Percentiles rank a stretch among this genome's conserved stretches.
Evolutionary conservation across 257 asterid genomes (phyloP).

Genomic region (Primulina huaijiensis): DNA sequence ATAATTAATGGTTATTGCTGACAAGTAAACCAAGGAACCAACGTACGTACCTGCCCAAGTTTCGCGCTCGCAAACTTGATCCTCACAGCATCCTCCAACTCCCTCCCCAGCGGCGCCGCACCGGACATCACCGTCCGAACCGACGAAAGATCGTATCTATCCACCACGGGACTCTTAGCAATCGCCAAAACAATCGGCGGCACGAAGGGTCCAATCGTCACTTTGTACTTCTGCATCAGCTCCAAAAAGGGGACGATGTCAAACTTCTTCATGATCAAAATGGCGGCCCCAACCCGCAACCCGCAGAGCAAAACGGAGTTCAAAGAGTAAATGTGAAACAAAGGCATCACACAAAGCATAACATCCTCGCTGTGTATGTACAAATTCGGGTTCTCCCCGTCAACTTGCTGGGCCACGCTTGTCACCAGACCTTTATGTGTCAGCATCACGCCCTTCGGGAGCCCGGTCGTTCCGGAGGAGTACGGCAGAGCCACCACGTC

Average conservation of each 20-base stretch:
- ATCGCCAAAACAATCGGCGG: constrained; percentile 85
- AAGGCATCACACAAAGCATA: constrained; percentile 69
- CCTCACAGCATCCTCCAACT: constrained; percentile 83
- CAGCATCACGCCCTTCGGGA: constrained; percentile 95
- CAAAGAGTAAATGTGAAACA: constrained; percentile 76
- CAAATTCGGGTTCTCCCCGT: constrained; percentile 83
- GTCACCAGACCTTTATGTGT: constrained; percentile 85
- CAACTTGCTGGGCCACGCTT: constrained; percentile 89
- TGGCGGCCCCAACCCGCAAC: constrained; percentile 85
- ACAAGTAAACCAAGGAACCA: background rate
- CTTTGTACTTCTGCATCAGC: constrained; percentile 67
- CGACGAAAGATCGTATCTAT: constrained; percentile 71
- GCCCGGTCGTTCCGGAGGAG: constrained; percentile 93
- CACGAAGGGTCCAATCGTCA: constrained; percentile 81
- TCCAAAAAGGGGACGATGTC: constrained; percentile 67
- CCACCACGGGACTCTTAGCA: constrained; percentile 71
- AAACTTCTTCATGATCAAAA: constrained; percentile 75
- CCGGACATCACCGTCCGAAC: constrained; percentile 88
- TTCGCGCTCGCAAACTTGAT: constrained; percentile 69
- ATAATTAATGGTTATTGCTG: background rate
- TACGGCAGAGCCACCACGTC: constrained; percentile 92
- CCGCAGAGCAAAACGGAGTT: constrained; percentile 80
- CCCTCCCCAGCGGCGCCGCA: constrained; percentile 95
- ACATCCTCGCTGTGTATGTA: constrained; percentile 80
- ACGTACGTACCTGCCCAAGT: constrained; percentile 71